Percentiles rank a stretch among this genome's conserved stretches.
These are phyloP conservation scores for Chlorella sp. DNA, from an alignment of 139 green algal species.

Conservation along the genomic window DNA sequence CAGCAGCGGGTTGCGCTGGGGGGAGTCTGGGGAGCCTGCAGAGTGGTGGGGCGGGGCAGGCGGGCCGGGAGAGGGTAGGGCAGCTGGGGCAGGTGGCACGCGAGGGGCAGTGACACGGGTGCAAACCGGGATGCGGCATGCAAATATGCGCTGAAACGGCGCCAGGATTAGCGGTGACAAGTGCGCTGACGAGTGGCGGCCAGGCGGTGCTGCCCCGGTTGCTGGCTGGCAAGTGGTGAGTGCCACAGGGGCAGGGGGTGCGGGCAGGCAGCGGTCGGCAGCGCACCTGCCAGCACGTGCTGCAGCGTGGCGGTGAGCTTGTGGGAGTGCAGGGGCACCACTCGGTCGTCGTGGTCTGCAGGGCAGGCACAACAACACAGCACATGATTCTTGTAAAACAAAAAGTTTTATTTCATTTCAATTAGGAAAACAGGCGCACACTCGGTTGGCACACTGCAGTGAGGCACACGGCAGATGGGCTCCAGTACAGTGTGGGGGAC, in stretches of 20 bases:
- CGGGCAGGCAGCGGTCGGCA: too few species aligned
- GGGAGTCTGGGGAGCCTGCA: neutral
- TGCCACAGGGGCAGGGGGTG: too few species aligned
- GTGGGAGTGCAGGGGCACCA: conserved; percentile 89
- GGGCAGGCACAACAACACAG: neutral
- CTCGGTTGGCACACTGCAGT: too few species aligned
- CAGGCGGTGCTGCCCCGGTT: too few species aligned
- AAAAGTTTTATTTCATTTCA: too few species aligned
- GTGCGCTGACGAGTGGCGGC: too few species aligned
- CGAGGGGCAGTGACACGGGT: neutral
- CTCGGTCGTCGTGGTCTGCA: conserved; percentile 85
- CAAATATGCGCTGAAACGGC: neutral
- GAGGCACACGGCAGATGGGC: too few species aligned
- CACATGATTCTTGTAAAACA: too few species aligned
- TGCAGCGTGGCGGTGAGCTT: conserved; percentile 89
- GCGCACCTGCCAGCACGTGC: conserved; percentile 62
- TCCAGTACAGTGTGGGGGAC: neutral
- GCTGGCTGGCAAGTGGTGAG: too few species aligned
- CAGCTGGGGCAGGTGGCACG: neutral
- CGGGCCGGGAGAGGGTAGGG: neutral
- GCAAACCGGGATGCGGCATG: neutral
- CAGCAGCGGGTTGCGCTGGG: conserved; percentile 91
- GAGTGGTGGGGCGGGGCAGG: neutral
- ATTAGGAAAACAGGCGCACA: too few species aligned
- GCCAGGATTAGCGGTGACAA: too few species aligned